These are phyloP conservation scores for Solanum infundibuliforme DNA, from an alignment of 257 asterid species.

Conservation along the genomic window DNA sequence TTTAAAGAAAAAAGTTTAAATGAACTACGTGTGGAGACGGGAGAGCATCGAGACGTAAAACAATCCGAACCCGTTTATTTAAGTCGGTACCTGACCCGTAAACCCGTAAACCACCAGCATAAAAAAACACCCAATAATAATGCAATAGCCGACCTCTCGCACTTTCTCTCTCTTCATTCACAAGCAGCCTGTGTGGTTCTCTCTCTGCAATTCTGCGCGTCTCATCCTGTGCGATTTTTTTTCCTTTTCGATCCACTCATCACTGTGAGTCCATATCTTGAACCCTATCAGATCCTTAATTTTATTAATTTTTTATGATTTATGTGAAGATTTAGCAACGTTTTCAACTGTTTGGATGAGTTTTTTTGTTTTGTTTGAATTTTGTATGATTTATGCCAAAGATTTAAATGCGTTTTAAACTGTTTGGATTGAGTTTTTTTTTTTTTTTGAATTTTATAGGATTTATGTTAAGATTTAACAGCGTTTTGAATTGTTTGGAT, in stretches of 20 bases:
- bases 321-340: neutral
- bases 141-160: slow-evolving; percentile 19
- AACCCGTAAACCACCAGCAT: neutral
- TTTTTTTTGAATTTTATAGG: neutral
- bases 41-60: neutral
- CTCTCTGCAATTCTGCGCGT: neutral
- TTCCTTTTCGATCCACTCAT: slow-evolving; percentile 22
- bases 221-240: slow-evolving; percentile 20
- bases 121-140: neutral
- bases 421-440: neutral
- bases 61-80: neutral
- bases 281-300: neutral
- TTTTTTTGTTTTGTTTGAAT: neutral
- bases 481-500: neutral
- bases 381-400: neutral
- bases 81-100: neutral
- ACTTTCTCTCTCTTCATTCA: slow-evolving; percentile 1
- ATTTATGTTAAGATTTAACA: neutral
- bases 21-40: neutral
- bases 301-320: neutral
- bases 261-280: slow-evolving; percentile 23
- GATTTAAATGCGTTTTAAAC: neutral
- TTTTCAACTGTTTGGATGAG: neutral
- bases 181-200: neutral
- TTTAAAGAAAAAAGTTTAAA: neutral